Evolutionary conservation across 2,329 filamentous ascomycete genomes (phyloP).

Genomic region (Cladobotryum protrusum): DNA sequence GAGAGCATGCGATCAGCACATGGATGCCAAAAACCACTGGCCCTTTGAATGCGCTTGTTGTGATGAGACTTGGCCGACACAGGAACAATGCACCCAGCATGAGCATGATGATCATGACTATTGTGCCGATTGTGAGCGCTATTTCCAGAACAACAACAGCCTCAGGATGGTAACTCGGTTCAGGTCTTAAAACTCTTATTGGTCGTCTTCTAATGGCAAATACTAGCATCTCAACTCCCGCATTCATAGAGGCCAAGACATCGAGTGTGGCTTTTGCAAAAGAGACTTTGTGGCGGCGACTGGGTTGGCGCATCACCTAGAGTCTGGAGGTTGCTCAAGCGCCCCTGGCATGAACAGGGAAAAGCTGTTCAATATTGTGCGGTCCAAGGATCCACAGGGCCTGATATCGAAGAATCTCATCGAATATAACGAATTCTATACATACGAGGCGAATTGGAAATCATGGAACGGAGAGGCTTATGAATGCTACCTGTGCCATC

Average conservation of each 20-base stretch:
- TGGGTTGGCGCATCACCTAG: conserved; percentile 49
- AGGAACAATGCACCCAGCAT: conserved; percentile 14
- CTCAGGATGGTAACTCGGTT: conserved; percentile 24
- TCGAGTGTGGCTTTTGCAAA: conserved; percentile 51
- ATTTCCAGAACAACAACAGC: conserved; percentile 25
- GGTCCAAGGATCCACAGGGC: conserved; percentile 38
- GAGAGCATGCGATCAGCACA: too few species aligned
- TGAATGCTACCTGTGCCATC: conserved; percentile 37
- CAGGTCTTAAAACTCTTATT: neutral
- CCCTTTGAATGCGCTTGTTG: too few species aligned
- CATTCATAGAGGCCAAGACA: conserved; percentile 37
- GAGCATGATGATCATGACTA: conserved; percentile 25
- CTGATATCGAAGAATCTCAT: conserved; percentile 46
- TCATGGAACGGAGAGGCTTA: conserved; percentile 36
- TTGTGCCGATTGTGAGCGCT: conserved; percentile 28
- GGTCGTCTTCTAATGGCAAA: neutral
- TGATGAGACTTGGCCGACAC: too few species aligned
- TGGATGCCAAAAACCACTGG: too few species aligned
- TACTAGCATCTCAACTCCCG: conserved; percentile 49
- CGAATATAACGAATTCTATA: conserved; percentile 31
- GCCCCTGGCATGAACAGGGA: conserved; percentile 41
- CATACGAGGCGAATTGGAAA: conserved; percentile 29
- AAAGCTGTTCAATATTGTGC: conserved; percentile 39
- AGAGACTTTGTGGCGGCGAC: conserved; percentile 40
- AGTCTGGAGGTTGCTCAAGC: conserved; percentile 43